Conservation (phyloP, 164 flowering plant genomes). For the grape (Vitis vinifera) region DNA sequence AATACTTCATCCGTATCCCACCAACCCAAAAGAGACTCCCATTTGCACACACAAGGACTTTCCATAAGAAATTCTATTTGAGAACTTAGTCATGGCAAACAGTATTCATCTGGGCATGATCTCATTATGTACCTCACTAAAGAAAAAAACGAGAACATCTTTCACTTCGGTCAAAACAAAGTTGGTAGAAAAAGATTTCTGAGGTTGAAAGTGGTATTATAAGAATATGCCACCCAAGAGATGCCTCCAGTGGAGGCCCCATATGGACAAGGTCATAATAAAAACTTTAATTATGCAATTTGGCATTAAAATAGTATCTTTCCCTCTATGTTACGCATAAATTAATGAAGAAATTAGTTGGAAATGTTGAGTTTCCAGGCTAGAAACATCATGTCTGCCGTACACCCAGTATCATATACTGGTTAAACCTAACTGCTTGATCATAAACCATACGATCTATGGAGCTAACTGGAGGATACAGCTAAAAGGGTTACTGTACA, state of each 20-base stretch:
- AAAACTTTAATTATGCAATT: too few relatives aligned
- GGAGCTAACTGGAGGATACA: too few relatives aligned
- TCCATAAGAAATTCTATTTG: too few relatives aligned
- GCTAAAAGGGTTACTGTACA: too few relatives aligned
- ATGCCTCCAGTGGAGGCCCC: constrained; percentile 2
- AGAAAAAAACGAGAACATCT: not conserved
- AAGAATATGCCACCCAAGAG: not conserved
- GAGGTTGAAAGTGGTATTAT: not conserved
- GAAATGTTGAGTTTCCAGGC: not conserved
- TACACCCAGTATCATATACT: too few relatives aligned
- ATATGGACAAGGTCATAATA: constrained; percentile 6
- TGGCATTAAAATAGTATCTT: too few relatives aligned
- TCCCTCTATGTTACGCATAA: too few relatives aligned
- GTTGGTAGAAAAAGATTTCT: not conserved
- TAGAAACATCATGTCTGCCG: not conserved
- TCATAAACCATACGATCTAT: too few relatives aligned
- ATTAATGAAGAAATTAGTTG: not conserved
- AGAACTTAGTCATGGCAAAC: too few relatives aligned
- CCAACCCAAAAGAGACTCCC: too few relatives aligned
- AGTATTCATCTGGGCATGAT: not conserved
- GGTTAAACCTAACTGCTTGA: too few relatives aligned
- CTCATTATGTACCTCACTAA: not conserved
- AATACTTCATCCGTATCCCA: too few relatives aligned
- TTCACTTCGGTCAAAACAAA: constrained; percentile 6
- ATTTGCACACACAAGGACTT: not conserved